Base-by-base conservation (phyloP, 192 early-diverging fungal species). In the Coemansia sp. region DNA sequence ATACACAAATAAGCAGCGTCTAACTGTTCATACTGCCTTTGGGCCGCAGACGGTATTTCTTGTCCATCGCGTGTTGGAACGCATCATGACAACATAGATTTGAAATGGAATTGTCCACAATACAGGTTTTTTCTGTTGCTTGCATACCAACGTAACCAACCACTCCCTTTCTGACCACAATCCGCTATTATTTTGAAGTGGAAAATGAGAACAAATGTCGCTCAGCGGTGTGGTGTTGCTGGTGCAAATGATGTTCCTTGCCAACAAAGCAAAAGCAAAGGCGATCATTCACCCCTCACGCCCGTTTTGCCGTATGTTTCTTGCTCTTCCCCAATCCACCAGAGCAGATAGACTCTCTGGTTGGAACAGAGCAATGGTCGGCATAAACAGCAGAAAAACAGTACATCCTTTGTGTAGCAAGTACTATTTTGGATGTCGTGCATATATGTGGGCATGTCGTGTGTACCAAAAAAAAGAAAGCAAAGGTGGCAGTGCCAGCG, bases 391-490 rank as follows among this genome's bases (percentile, higher is more conserved):
- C 21, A 26, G 9, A 21, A 26, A 18, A 32, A 32, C 32, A 32
- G 32, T 2, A 32, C 15, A 18, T 0, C 19, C n/a, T 50, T 50
- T 50, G 49, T 19, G 49, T 16, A 50, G 52, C 52, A 12, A 23
- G 11, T 26, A 54, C 23, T 26, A 23, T 54, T 54, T 54, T 54
- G 23, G 9, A 54, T 54, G 4, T 26, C 52, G 52, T 54, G 52
- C 52, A 54, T 54, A 54, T 54, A 54, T 54, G 26, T 23, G 23
- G n/a, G 49, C 52, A 54, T 54, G 52, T 4, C 32, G 32, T 26
- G 19, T 26, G 26, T 54, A 26, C 15, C 52, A 54, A 54, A 23
- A 15, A 15, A 23, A 7, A 54, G 13, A 19, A 16, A 18, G 32
- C 32, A 32, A 4, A 32, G 32, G 32, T 32, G 4, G 16, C 48